Evolutionary conservation across 2,329 filamentous ascomycete species (phyloP), one percentile per base, ranked within the genome.

Genomic region (Clonostachys byssicola): DNA sequence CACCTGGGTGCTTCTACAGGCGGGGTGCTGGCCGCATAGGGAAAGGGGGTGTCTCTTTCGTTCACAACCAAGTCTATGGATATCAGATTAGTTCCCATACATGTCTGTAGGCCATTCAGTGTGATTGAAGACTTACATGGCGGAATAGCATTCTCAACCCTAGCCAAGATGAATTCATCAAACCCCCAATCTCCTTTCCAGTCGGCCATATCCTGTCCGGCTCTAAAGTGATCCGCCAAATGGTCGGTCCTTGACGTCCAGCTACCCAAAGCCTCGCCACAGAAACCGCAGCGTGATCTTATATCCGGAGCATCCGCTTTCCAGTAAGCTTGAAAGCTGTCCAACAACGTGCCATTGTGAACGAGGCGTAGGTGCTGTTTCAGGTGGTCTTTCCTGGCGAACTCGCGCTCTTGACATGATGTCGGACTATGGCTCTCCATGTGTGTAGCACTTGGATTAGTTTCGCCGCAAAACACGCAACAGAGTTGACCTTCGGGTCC

Each of bases 31-130:
- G 77, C 77, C 56, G 68, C 65, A 57, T 69, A 83, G 18, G 80
- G 80, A 41, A 77, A 61, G 10, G 79, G 76, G 12, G 73, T 75
- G 39, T 76, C 77, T 60, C 80, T 72, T 59, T 85, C 81, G 63
- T 81, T 68, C 60, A 84, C 77, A 68, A 85, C 84, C 47, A 85
- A 71, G 68, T 84, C 79, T 83, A 10, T 10, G 9, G 8, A 30
- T 8, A 10, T 3, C 9, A 30, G 23, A 10, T 30, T 10, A 30
- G 23, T 30, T 30, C 23, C 2, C 8, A 30, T 30, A 9, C 20
- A 10, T 10, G 10, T 8, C 23, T 10, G 23, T 30, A 2, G 8
- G 23, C 10, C 10, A 30, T 30, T 9, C 3, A 10, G 23, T 10
- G 3, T 4, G 9, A 10, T 30, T 10, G 23, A 30, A 3, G 23